These are phyloP conservation scores for Arthrobotrys sinensis DNA, from an alignment of 2,329 filamentous ascomycete species.

Conservation along the genomic window DNA sequence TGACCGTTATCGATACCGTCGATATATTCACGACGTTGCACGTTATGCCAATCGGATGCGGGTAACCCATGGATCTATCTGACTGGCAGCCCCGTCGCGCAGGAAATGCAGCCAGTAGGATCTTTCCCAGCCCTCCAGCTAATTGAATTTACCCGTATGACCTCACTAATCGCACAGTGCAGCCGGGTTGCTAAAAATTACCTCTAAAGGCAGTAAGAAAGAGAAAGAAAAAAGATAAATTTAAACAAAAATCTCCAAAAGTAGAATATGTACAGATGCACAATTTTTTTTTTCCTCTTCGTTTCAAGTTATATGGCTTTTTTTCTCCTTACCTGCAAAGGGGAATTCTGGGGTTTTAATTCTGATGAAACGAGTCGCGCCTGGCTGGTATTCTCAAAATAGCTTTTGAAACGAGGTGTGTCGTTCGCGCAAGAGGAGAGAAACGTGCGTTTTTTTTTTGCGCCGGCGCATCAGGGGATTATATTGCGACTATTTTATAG, in stretches of 20 bases:
- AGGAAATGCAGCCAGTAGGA: not conserved
- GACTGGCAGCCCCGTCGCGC: not conserved
- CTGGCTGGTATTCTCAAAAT: not conserved
- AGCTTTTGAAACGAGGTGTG: not conserved
- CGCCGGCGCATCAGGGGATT: not conserved
- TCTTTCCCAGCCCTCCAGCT: not conserved
- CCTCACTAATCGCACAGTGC: not conserved
- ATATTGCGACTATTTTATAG: constrained; percentile 16
- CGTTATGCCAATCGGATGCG: not conserved
- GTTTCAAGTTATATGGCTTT: too few relatives aligned
- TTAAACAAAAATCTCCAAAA: not conserved
- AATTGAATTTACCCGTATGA: not conserved
- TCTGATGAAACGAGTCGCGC: constrained; percentile 16
- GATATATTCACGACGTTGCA: too few relatives aligned
- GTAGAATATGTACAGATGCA: not conserved
- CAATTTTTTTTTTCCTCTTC: not conserved
- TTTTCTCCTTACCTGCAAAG: not conserved
- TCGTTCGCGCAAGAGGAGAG: not conserved
- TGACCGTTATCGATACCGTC: too few relatives aligned
- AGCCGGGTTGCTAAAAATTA: too few relatives aligned
- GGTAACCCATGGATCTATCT: constrained; percentile 7
- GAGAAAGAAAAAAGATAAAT: not conserved
- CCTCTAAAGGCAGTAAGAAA: too few relatives aligned
- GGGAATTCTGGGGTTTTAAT: not conserved
- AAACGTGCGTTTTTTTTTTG: not conserved